Percentiles rank a stretch among this genome's conserved stretches.
Conservation (phyloP, 2,329 filamentous ascomycete species). For the Akanthomyces uredinophilus region DNA sequence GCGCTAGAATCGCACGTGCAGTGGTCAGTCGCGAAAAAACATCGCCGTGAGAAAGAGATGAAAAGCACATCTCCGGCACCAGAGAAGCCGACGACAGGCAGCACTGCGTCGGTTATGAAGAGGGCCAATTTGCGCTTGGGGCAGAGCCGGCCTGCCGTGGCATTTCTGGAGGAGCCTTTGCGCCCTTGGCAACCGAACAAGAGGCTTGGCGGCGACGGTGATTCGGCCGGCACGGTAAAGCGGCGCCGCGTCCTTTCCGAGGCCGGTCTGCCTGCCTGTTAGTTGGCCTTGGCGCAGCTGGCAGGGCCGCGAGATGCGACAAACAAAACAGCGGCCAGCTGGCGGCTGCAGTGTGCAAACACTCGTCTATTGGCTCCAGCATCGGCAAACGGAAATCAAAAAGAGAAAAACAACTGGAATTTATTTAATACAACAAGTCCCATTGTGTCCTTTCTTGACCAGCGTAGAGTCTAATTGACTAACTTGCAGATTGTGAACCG, state of each 20-base stretch:
- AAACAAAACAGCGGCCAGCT: not conserved
- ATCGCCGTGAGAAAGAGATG: no score
- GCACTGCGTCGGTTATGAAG: not conserved
- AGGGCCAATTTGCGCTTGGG: constrained; percentile 6
- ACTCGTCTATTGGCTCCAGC: not conserved
- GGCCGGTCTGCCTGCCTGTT: not conserved
- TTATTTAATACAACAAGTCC: no score
- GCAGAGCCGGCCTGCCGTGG: not conserved
- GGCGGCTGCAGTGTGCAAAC: not conserved
- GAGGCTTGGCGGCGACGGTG: constrained; percentile 12
- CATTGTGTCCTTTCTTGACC: no score
- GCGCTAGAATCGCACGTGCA: no score
- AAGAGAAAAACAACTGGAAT: no score
- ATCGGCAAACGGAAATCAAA: not conserved
- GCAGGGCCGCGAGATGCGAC: not conserved
- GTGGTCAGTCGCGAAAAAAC: no score
- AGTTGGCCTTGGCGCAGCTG: constrained; percentile 4
- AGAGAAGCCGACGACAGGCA: not conserved
- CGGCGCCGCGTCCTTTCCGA: constrained; percentile 2
- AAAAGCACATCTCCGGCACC: not conserved
- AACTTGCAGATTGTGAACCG: no score
- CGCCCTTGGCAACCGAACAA: constrained; percentile 13
- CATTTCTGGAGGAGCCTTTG: constrained; percentile 2
- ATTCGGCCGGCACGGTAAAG: constrained; percentile 11
- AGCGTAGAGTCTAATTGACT: no score